These are phyloP conservation scores for Mycena polygramma DNA, from an alignment of 768 basidiomycete genomes.

Conservation along the genomic window DNA sequence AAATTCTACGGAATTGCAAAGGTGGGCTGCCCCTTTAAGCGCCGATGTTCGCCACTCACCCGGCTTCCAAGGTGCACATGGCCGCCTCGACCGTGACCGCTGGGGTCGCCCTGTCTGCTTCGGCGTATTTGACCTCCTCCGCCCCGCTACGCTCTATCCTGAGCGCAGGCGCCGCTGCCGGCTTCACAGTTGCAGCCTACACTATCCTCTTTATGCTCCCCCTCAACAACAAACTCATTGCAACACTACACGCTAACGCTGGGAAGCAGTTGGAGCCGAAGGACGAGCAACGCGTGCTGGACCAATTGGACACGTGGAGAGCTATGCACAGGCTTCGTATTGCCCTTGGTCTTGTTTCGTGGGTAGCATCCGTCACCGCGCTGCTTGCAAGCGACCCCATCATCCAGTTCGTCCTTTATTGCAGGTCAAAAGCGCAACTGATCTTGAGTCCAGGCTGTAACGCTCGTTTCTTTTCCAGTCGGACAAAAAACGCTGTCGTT, in stretches of 20 bases:
- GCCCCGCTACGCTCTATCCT: neutral
- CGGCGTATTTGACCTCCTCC: neutral
- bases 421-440: no score
- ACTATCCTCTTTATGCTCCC: constrained; percentile 9
- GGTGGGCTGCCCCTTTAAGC: neutral
- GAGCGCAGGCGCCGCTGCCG: constrained; percentile 7
- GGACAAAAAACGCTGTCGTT: no score
- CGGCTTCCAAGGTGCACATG: constrained; percentile 10
- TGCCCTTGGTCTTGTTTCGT: neutral
- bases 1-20: constrained; percentile 2
- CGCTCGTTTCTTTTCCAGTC: no score
- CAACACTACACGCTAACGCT: neutral
- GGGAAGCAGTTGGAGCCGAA: constrained; percentile 11
- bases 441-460: no score
- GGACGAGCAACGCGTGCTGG: constrained; percentile 7
- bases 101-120: neutral
- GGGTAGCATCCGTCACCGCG: neutral
- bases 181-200: neutral
- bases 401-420: neutral
- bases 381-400: constrained; percentile 17
- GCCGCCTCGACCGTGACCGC: neutral
- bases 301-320: constrained; percentile 20
- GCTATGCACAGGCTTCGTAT: constrained; percentile 11
- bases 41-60: neutral
- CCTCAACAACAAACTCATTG: constrained; percentile 14